A percentile compares a stretch with the other conserved stretches of the same genome.
Conservation (phyloP, 768 basidiomycete species). For the Agrocybe pediades region DNA sequence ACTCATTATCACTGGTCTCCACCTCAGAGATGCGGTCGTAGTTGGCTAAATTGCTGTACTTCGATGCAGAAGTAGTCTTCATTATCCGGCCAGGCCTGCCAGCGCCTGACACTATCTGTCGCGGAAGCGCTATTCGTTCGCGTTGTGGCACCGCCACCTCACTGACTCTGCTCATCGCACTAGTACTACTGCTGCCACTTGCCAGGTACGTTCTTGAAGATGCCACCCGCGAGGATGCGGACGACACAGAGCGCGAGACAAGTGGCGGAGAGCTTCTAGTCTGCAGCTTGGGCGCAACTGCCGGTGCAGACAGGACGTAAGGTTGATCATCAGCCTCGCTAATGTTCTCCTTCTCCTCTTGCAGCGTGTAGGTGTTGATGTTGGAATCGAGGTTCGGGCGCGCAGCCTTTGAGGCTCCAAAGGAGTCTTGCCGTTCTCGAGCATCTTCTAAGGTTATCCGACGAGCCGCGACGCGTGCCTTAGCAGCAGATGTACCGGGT, state of each 20-base stretch:
- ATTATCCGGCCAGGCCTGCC: conserved; percentile 52
- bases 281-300: conserved; percentile 24
- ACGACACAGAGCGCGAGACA: conserved; percentile 30
- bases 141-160: conserved; percentile 37
- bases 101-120: conserved; percentile 46
- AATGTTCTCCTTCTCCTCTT: conserved; percentile 54
- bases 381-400: conserved; percentile 27
- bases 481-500: conserved; percentile 33
- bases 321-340: conserved; percentile 41
- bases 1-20: conserved; percentile 39
- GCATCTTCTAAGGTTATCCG: conserved; percentile 46
- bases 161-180: conserved; percentile 24
- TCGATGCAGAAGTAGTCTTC: conserved; percentile 37
- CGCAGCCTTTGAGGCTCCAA: conserved; percentile 19
- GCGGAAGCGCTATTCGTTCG: conserved; percentile 31
- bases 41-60: conserved; percentile 27
- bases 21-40: conserved; percentile 53
- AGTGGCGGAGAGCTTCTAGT: conserved; percentile 35
- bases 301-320: conserved; percentile 22
- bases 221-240: conserved; percentile 21
- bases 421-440: conserved; percentile 24
- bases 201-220: conserved; percentile 27
- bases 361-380: conserved; percentile 28
- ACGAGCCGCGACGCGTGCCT: conserved; percentile 37
- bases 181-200: conserved; percentile 16